Base-by-base conservation (phyloP, 2,329 filamentous ascomycete species). In the Sodiomyces alkalinus region DNA sequence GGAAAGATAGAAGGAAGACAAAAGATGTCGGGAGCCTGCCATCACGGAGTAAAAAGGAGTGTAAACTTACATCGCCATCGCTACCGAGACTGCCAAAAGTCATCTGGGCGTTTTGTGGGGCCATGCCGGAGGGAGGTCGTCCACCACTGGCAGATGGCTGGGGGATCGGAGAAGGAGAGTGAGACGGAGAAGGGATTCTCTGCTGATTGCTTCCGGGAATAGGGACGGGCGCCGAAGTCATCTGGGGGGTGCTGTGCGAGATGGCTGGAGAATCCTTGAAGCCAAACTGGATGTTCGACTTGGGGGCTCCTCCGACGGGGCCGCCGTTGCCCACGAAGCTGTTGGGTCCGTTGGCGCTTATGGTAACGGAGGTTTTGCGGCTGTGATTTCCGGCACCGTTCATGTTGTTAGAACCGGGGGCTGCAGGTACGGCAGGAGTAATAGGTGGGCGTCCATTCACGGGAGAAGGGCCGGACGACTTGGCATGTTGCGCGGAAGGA, bases 121-220 rank as follows among this genome's bases (percentile, higher is more conserved):
- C 66, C 39, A 83, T 67, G 38, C 69, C 70, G 19, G 82, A 78
- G 24, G 85, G 83, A 41, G 86, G 86, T 45, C 83, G 82, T 42
- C 85, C 83, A 46, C 85, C 90, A 45, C 76, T 80, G 19, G 77
- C 75, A 30, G 78, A 72, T 28, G 85, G 82, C 53, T 87, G 81
- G 18, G 90, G 87, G 42, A 96, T 96, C 4, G 90, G 90, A 22
- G 82, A 87, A 4, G 90, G 90, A 25, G 87, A 94, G 41, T 80
- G 77, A 27, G 80, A 75, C 5, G 90, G 90, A 25, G 86, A 92
- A 26, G 75, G 74, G 28, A 87, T 69, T 43, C 80, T 73, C 36
- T 79, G 78, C 35, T 76, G 77, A 53, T 56, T 42, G 60, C 66
- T 45, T 52, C 65, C 53, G 46, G 73, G 74, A 54, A 71, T 82